These are phyloP conservation scores for Termitomyces sp. DNA, from an alignment of 768 basidiomycete genomes.

Conservation along the genomic window DNA sequence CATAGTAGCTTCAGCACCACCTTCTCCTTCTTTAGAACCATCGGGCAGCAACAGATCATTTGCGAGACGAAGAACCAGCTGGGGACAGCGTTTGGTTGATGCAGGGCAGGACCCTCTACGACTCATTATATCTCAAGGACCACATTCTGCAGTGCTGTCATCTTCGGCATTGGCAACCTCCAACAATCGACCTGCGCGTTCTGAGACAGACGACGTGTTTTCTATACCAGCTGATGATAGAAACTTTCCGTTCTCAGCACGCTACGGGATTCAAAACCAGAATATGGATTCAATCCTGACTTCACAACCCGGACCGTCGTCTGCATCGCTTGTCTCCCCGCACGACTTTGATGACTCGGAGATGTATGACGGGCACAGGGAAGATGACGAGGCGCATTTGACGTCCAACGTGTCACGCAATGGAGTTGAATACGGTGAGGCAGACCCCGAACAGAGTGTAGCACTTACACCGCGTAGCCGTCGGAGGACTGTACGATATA, in stretches of 20 bases:
- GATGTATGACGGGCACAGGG: slow-evolving; percentile 31
- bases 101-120: slow-evolving; percentile 43
- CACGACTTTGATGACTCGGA: slow-evolving; percentile 30
- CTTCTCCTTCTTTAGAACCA: slow-evolving; percentile 55
- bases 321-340: slow-evolving; percentile 42
- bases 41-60: slow-evolving; percentile 35
- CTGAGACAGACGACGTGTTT: slow-evolving; percentile 43
- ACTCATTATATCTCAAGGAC: slow-evolving; percentile 24
- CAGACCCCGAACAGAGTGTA: slow-evolving; percentile 47
- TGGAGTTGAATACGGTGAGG: slow-evolving; percentile 24
- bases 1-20: slow-evolving; percentile 37
- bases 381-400: slow-evolving; percentile 57
- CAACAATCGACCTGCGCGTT: slow-evolving; percentile 17
- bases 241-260: slow-evolving; percentile 27
- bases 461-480: slow-evolving; percentile 34
- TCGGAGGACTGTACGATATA: slow-evolving; percentile 47
- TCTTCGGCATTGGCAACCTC: slow-evolving; percentile 10
- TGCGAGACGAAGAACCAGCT: slow-evolving; percentile 53
- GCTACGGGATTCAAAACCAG: slow-evolving; percentile 27
- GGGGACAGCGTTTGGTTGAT: slow-evolving; percentile 44
- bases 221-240: slow-evolving; percentile 34
- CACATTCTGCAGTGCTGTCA: slow-evolving; percentile 17
- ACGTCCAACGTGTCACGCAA: slow-evolving; percentile 46
- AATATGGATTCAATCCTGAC: slow-evolving; percentile 33
- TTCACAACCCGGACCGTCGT: slow-evolving; percentile 44